Conservation (phyloP, 495 filamentous ascomycete genomes). For the Tetracladium setigerum region DNA sequence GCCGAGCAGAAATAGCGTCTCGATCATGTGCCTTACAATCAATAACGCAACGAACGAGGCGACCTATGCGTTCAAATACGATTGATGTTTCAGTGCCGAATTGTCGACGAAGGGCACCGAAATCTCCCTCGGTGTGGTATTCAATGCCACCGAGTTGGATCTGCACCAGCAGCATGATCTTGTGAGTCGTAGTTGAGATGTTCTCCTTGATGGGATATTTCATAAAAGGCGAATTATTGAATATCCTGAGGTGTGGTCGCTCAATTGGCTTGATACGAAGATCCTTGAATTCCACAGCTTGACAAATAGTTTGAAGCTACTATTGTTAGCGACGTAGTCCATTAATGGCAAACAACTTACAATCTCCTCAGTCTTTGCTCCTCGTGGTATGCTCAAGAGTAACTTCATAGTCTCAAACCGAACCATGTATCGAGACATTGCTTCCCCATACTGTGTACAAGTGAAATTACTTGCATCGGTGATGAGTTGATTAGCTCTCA, state of each 20-base stretch:
- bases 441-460: constrained; percentile 73
- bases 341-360: constrained; percentile 40
- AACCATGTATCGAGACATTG: constrained; percentile 91
- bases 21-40: constrained; percentile 68
- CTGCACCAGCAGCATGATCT: constrained; percentile 83
- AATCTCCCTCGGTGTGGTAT: constrained; percentile 52
- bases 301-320: constrained; percentile 56
- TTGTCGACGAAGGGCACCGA: constrained; percentile 46
- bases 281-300: constrained; percentile 74
- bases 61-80: constrained; percentile 67
- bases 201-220: constrained; percentile 77
- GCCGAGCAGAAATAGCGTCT: constrained; percentile 59
- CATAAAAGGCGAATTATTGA: constrained; percentile 69
- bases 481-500: constrained; percentile 57
- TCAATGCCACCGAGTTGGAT: constrained; percentile 70
- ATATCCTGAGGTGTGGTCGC: constrained; percentile 66
- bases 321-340: constrained; percentile 25
- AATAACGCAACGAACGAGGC: constrained; percentile 74
- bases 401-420: constrained; percentile 85
- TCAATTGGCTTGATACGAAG: constrained; percentile 69
- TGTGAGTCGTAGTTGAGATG: constrained; percentile 64
- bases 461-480: constrained; percentile 39
- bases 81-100: constrained; percentile 60
- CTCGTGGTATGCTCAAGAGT: constrained; percentile 54
- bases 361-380: constrained; percentile 59